These are phyloP conservation scores for Solanum appendiculatum DNA, from an alignment of 257 asterid species.

Conservation along the genomic window DNA sequence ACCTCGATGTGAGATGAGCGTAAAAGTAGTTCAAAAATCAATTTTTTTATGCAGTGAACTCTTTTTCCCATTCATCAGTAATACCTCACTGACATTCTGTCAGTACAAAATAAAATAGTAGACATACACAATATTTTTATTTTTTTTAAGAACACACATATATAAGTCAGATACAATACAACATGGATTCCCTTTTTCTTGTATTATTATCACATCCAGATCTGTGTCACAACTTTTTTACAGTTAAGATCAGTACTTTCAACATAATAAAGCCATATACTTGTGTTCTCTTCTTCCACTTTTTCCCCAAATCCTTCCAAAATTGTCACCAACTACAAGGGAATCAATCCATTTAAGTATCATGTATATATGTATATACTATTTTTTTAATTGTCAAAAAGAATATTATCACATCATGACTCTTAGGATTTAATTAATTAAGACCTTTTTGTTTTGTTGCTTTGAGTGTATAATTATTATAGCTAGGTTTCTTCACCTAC, in stretches of 20 bases:
- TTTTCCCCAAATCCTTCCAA: constrained; percentile 75
- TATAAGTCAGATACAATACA: constrained; percentile 53
- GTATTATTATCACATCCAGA: constrained; percentile 22
- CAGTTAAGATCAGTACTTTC: neutral
- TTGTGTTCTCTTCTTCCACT: constrained; percentile 40
- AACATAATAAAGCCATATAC: constrained; percentile 38
- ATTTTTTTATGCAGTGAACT: constrained; percentile 8
- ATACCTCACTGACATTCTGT: constrained; percentile 44
- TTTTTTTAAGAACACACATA: constrained; percentile 6
- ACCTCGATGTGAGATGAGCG: neutral
- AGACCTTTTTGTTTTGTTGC: constrained; percentile 31
- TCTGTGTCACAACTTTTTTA: neutral
- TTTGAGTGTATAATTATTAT: neutral
- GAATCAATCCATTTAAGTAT: constrained; percentile 65
- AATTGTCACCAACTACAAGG: constrained; percentile 74
- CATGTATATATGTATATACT: constrained; percentile 5
- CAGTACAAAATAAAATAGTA: constrained; percentile 6
- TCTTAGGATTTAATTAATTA: constrained; percentile 28
- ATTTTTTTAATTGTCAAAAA: constrained; percentile 25
- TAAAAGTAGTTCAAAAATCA: neutral
- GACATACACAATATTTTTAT: constrained; percentile 6
- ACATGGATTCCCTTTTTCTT: constrained; percentile 76
- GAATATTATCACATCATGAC: constrained; percentile 61
- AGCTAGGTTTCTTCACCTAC: neutral
- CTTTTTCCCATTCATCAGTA: constrained; percentile 33